Conservation (phyloP, 768 basidiomycete species). For the Termitomyces sp. region DNA sequence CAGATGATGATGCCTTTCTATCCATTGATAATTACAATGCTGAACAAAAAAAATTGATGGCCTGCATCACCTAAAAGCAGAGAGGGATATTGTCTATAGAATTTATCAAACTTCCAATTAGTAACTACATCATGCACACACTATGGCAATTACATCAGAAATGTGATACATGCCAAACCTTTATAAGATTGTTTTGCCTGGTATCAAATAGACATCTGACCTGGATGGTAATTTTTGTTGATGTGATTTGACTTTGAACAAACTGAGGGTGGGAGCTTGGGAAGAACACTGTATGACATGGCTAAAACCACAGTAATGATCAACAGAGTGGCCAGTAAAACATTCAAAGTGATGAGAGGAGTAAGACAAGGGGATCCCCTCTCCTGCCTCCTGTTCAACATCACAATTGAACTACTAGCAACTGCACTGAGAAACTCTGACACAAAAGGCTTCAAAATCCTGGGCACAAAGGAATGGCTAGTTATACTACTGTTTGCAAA, state of each 20-base stretch:
- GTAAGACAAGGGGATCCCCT: too few relatives aligned
- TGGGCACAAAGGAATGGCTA: too few relatives aligned
- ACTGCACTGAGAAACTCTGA: too few relatives aligned
- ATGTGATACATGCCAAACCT: not conserved
- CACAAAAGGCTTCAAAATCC: too few relatives aligned
- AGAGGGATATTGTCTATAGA: not conserved
- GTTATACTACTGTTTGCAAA: too few relatives aligned
- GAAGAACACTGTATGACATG: too few relatives aligned
- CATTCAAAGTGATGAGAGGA: too few relatives aligned
- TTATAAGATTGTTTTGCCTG: not conserved
- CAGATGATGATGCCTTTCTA: not conserved
- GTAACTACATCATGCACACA: not conserved
- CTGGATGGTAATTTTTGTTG: not conserved
- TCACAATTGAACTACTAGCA: too few relatives aligned
- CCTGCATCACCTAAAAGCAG: not conserved
- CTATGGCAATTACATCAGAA: not conserved
- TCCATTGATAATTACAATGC: not conserved
- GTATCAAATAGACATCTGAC: not conserved
- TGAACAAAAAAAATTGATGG: not conserved
- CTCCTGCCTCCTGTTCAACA: too few relatives aligned
- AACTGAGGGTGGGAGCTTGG: not conserved
- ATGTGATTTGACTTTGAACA: not conserved
- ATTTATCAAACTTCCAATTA: too few relatives aligned
- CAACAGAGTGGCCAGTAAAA: too few relatives aligned
- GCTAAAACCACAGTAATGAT: too few relatives aligned